Base-by-base conservation (phyloP, 2,329 filamentous ascomycete species). In the Tolypocladium guangdongense region DNA sequence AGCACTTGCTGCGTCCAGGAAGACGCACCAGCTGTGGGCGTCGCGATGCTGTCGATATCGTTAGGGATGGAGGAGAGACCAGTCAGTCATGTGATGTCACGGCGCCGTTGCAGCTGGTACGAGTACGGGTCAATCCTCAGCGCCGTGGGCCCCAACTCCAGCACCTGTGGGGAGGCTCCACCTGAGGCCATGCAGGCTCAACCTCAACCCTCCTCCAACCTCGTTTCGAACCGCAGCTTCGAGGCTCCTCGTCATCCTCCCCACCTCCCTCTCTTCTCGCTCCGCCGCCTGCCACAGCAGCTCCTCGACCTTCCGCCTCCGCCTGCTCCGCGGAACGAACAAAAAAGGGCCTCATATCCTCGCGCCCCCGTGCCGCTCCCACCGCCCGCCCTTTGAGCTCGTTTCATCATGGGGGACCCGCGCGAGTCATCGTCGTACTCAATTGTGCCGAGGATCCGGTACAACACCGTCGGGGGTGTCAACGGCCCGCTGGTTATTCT, bases 401-500 rank as follows among this genome's bases (percentile, higher is more conserved):
- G 59, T 59, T 46, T 46, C 56, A 68, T 63, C 62, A 80, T 80
- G 77, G 66, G 72, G 64, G 80, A 83, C 70, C 77, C 77, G 54
- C 76, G 80, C 67, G 78, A 80, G 63, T 75, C 79, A 58, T 79
- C 78, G 56, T 80, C 78, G 59, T 83, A 82, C 71, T 80, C 78
- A 58, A 73, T 83, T 63, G 69, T 76, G 61, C 80, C 80, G 56
- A 74, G 79, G 65, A 73, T 97, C 74, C 85, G 87, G 66, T 99
- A 99, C 83, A 99, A 99, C 78, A 99, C 93, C 64, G 90, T 99
- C 69, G 89, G 90, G 68, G 92, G 92, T 78, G 86, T 99, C 74
- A 99, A 99, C 76, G 93, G 93, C 56, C 93, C 93, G 65, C 82
- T 99, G 73, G 93, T 99, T 68, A 92, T 99, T 68, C 82, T 99